These are phyloP conservation scores for Nicotiana undulata DNA, from an alignment of 257 asterid species.

Conservation along the genomic window DNA sequence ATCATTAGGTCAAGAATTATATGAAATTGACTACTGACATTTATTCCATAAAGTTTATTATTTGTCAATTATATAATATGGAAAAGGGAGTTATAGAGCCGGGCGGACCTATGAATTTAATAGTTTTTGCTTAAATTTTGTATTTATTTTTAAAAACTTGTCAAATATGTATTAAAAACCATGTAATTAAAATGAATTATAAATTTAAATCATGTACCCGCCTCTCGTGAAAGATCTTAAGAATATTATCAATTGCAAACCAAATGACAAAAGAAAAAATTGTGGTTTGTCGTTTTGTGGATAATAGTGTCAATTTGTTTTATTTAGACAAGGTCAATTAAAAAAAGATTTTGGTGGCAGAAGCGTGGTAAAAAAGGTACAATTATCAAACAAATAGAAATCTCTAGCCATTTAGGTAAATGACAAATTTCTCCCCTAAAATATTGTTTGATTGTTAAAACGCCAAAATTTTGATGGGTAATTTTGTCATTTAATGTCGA, in stretches of 20 bases:
- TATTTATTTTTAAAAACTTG: no score
- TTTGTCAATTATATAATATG: neutral
- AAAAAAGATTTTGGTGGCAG: conserved; percentile 44
- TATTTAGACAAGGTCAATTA: conserved; percentile 19
- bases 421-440: conserved; percentile 8
- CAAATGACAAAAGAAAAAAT: conserved; percentile 22
- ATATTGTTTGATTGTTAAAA: conserved; percentile 6
- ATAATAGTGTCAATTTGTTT: neutral
- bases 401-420: neutral
- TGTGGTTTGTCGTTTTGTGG: conserved; percentile 31
- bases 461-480: conserved; percentile 13
- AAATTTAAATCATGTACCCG: no score
- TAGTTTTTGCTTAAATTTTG: no score
- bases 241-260: conserved; percentile 13
- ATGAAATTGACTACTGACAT: conserved; percentile 14
- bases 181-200: no score
- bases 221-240: neutral
- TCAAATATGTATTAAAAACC: no score
- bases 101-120: no score
- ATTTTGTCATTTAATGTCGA: conserved; percentile 28
- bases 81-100: no score
- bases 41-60: neutral
- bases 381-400: conserved; percentile 17
- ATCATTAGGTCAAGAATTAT: neutral
- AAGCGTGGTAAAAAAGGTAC: conserved; percentile 31